Conservation (phyloP, 2,329 filamentous ascomycete genomes). For the Cyphellophora attinorum region DNA sequence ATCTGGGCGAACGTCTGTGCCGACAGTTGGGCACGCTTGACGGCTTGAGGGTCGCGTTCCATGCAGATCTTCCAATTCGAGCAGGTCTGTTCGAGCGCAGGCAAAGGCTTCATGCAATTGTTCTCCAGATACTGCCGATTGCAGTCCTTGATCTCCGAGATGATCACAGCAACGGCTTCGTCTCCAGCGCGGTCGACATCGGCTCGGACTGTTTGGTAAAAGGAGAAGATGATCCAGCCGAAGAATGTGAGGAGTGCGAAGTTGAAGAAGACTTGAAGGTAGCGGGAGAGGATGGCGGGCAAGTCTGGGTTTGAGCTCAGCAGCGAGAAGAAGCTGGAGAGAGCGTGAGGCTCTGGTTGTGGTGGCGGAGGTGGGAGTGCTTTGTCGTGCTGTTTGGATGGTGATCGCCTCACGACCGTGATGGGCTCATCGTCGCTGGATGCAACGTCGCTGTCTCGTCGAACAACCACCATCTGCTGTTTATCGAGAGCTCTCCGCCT, state of each 20-base stretch:
- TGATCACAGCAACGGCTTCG: slow-evolving; percentile 56
- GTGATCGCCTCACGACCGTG: slow-evolving; percentile 4
- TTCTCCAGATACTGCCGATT: slow-evolving; percentile 66
- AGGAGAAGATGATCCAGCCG: slow-evolving; percentile 58
- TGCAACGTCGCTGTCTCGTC: slow-evolving; percentile 32
- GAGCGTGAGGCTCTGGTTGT: slow-evolving; percentile 6
- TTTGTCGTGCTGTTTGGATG: too few relatives aligned
- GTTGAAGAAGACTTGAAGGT: slow-evolving; percentile 51
- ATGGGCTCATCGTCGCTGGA: slow-evolving; percentile 28
- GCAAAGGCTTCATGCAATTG: slow-evolving; percentile 60
- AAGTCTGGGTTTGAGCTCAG: slow-evolving; percentile 57
- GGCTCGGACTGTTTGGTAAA: slow-evolving; percentile 59
- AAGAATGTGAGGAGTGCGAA: slow-evolving; percentile 36
- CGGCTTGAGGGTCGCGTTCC: slow-evolving; percentile 66
- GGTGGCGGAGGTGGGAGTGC: slow-evolving; percentile 18
- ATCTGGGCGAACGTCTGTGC: slow-evolving; percentile 86
- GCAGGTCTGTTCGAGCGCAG: slow-evolving; percentile 65
- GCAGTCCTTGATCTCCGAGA: slow-evolving; percentile 66
- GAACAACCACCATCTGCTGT: slow-evolving; percentile 21
- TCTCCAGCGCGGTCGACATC: slow-evolving; percentile 68
- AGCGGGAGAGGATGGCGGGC: slow-evolving; percentile 56
- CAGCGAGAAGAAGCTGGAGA: slow-evolving; percentile 46
- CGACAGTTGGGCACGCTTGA: slow-evolving; percentile 71
- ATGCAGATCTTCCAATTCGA: slow-evolving; percentile 80
- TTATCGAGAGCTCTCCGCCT: slow-evolving; percentile 37